A percentile compares a stretch with the other conserved stretches of the same genome.
These are phyloP conservation scores for Ceriops tagal DNA, from an alignment of 345 rosid genomes.

Conservation along the genomic window DNA sequence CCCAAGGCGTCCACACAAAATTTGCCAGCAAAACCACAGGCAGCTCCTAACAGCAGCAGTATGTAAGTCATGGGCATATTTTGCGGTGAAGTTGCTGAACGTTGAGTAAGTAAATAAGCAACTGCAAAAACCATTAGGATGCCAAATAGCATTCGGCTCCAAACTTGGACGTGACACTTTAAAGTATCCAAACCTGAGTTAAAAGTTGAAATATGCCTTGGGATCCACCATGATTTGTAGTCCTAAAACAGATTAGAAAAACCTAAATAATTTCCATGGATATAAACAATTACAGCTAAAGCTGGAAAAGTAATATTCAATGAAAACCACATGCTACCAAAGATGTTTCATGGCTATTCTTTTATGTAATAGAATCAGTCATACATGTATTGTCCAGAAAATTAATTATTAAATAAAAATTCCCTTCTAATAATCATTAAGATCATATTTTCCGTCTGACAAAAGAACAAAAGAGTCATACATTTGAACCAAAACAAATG, in stretches of 20 bases:
- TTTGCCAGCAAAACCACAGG: slow-evolving; percentile 75
- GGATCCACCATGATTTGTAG: slow-evolving; percentile 71
- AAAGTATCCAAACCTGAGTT: slow-evolving; percentile 43
- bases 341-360: background rate
- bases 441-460: background rate
- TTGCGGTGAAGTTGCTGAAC: slow-evolving; percentile 54
- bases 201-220: slow-evolving; percentile 46
- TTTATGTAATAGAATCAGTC: background rate
- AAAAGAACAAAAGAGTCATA: too few species aligned
- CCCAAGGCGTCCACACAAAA: slow-evolving; percentile 80
- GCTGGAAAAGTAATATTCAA: background rate
- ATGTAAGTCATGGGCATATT: slow-evolving; percentile 70
- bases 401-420: background rate
- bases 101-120: slow-evolving; percentile 56
- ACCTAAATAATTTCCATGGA: background rate
- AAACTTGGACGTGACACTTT: slow-evolving; percentile 56
- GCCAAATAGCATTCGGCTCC: slow-evolving; percentile 63
- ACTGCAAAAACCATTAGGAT: slow-evolving; percentile 52
- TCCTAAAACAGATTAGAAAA: slow-evolving; percentile 35
- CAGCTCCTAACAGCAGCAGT: slow-evolving; percentile 56
- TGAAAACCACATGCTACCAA: background rate
- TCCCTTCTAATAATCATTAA: background rate
- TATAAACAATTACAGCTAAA: background rate
- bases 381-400: background rate
- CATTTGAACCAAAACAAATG: too few species aligned